These are phyloP conservation scores for Exophiala lecanii-corni DNA, from an alignment of 2,329 filamentous ascomycete genomes.

Conservation along the genomic window DNA sequence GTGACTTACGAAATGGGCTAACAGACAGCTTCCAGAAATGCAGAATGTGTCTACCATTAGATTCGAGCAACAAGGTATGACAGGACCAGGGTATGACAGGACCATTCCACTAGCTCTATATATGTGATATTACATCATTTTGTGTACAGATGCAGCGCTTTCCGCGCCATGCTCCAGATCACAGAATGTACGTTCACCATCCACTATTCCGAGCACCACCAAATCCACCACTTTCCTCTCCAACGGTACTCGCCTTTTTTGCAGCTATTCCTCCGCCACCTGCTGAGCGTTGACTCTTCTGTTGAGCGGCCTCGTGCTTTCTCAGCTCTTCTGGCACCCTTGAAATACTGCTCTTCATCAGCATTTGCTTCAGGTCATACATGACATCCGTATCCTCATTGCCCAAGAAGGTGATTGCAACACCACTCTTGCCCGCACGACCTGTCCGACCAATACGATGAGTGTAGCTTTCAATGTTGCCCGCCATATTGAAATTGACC, in stretches of 20 bases:
- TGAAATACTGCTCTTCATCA: conserved; percentile 81
- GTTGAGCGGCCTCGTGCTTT: conserved; percentile 86
- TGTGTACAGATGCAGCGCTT: too few relatives aligned
- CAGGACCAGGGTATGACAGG: too few relatives aligned
- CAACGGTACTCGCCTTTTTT: conserved; percentile 28
- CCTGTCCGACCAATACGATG: conserved; percentile 96
- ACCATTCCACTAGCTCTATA: too few relatives aligned
- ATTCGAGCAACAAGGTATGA: too few relatives aligned
- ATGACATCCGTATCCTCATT: conserved; percentile 84
- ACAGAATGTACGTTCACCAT: too few relatives aligned
- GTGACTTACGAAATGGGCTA: too few relatives aligned
- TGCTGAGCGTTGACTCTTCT: conserved; percentile 56
- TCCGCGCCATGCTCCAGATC: too few relatives aligned
- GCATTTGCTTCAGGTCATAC: conserved; percentile 91
- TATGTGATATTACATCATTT: too few relatives aligned
- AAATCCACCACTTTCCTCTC: conserved; percentile 23
- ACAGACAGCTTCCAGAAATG: too few relatives aligned
- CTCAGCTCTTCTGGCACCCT: conserved; percentile 87
- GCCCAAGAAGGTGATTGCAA: conserved; percentile 91
- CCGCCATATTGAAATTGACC: conserved; percentile 98
- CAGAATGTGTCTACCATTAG: too few relatives aligned
- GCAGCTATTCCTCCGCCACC: conserved; percentile 36
- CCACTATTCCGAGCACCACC: conserved; percentile 1
- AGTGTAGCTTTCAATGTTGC: conserved; percentile 87
- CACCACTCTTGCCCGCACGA: conserved; percentile 93